Conservation (phyloP, 495 filamentous ascomycete species). For the Lasiosphaeria hispida region DNA sequence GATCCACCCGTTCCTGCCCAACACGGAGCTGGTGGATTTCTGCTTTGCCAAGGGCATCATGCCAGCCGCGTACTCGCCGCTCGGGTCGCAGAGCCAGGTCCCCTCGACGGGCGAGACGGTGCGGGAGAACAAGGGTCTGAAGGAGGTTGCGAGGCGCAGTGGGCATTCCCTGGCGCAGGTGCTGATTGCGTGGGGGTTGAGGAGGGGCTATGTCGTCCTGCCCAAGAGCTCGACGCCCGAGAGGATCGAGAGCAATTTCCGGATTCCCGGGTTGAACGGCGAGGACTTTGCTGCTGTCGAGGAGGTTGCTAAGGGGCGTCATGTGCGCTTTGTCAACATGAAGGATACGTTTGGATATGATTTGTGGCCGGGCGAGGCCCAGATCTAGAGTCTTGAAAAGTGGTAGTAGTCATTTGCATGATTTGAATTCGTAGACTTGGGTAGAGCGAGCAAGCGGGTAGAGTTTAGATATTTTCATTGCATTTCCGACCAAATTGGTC, state of each 20-base stretch:
- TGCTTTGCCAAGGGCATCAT: conserved; percentile 60
- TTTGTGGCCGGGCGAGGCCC: conserved; percentile 46
- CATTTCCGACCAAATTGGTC: no score
- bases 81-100: conserved; percentile 59
- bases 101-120: conserved; percentile 46
- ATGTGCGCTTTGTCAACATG: conserved; percentile 76
- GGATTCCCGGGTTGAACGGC: conserved; percentile 41
- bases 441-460: no score
- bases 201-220: conserved; percentile 43
- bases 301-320: conserved; percentile 45
- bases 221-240: conserved; percentile 64
- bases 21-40: conserved; percentile 52
- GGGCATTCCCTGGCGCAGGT: conserved; percentile 47
- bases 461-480: no score
- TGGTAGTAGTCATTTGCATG: no score
- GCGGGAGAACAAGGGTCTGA: conserved; percentile 38
- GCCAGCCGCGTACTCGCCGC: conserved; percentile 66
- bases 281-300: conserved; percentile 43
- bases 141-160: conserved; percentile 39
- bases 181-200: conserved; percentile 45
- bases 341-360: conserved; percentile 62
- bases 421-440: no score
- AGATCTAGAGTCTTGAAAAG: neutral
- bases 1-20: conserved; percentile 51
- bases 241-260: conserved; percentile 55